These are phyloP conservation scores for Arachnomyces sp. DNA, from an alignment of 2,329 filamentous ascomycete genomes.

Conservation along the genomic window DNA sequence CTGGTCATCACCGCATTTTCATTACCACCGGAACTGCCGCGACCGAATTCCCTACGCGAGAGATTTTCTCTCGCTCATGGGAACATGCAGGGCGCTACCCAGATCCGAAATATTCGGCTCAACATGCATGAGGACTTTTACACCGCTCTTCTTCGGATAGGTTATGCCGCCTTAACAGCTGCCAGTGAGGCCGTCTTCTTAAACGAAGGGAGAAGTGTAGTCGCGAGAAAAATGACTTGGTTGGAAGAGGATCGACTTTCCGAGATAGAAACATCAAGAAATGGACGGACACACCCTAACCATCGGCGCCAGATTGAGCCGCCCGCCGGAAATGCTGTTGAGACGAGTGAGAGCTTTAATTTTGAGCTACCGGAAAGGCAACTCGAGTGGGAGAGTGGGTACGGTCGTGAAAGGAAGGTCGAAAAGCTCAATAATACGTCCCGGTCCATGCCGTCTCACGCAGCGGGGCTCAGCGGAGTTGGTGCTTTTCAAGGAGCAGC, in stretches of 20 bases:
- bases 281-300: constrained; percentile 17
- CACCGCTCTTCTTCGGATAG: constrained; percentile 75
- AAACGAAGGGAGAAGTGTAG: constrained; percentile 75
- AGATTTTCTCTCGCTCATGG: constrained; percentile 65
- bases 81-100: constrained; percentile 88
- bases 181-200: constrained; percentile 94
- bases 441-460: constrained; percentile 29
- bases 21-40: constrained; percentile 45
- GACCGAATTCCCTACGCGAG: constrained; percentile 44
- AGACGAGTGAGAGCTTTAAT: constrained; percentile 24
- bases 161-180: constrained; percentile 82
- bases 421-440: constrained; percentile 30
- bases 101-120: constrained; percentile 71
- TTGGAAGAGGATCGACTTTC: constrained; percentile 77
- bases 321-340: constrained; percentile 22
- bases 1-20: constrained; percentile 67
- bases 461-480: constrained; percentile 51
- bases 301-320: constrained; percentile 14
- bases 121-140: constrained; percentile 93
- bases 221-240: constrained; percentile 74
- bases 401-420: constrained; percentile 38
- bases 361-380: constrained; percentile 28
- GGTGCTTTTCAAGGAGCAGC: constrained; percentile 72
- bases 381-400: constrained; percentile 39
- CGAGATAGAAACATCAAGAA: constrained; percentile 57